These are phyloP conservation scores for Mycena leptocephala DNA, from an alignment of 768 basidiomycete genomes.

Conservation along the genomic window DNA sequence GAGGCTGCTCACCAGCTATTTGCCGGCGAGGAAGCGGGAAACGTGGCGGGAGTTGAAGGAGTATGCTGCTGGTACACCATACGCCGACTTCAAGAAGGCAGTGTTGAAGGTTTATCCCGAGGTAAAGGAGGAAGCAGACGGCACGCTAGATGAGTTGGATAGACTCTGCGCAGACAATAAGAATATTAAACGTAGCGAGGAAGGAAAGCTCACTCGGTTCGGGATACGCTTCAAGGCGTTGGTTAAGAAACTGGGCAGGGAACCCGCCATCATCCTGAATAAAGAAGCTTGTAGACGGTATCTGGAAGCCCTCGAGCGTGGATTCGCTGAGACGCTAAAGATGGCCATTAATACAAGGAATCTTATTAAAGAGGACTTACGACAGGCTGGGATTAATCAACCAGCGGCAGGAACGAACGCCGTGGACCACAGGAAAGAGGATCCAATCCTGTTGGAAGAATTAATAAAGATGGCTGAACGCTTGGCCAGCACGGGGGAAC, in stretches of 20 bases:
- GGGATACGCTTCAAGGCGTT: conserved; percentile 10
- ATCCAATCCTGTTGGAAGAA: conserved; percentile 22
- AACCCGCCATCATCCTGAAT: conserved; percentile 26
- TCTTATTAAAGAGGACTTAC: conserved; percentile 20
- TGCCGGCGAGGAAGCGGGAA: neutral
- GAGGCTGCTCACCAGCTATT: no score
- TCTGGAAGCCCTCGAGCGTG: conserved; percentile 17
- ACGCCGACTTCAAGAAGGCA: conserved; percentile 15
- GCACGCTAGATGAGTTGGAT: conserved; percentile 21
- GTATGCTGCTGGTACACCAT: neutral
- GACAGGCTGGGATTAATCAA: neutral
- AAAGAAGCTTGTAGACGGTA: conserved; percentile 25
- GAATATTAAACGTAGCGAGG: conserved; percentile 10
- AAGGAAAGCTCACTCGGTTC: conserved; percentile 14
- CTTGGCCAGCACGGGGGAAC: neutral
- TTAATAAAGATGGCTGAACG: conserved; percentile 29
- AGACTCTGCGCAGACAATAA: neutral
- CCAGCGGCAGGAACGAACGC: neutral
- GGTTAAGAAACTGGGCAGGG: conserved; percentile 8
- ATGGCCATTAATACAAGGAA: conserved; percentile 10
- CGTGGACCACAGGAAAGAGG: conserved; percentile 17
- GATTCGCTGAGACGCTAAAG: conserved; percentile 14
- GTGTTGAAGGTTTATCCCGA: conserved; percentile 26
- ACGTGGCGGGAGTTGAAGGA: neutral
- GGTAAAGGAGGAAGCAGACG: conserved; percentile 7